Evolutionary conservation across 768 basidiomycete genomes (phyloP), one percentile per base, ranked within the genome.

Genomic region (Calvatia gigantea): DNA sequence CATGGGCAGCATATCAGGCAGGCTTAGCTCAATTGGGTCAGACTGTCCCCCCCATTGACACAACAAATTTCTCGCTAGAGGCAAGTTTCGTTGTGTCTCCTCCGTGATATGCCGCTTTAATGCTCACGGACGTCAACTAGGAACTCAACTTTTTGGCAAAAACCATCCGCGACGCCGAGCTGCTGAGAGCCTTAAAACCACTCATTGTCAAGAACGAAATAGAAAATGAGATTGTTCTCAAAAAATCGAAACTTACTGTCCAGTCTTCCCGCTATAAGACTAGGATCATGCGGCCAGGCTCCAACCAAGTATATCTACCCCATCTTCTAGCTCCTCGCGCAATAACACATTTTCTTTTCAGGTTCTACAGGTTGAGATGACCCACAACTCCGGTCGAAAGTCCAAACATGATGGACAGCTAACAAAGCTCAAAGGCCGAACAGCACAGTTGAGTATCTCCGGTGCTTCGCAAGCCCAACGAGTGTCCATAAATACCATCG

Each of bases 191-290:
- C 0, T 49, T 79, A 38, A 82, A 82, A 56, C 84, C 84, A 0
- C 64, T 58, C 6, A 46, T 38, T 1, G 62, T 72, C n/a, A 76
- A 73, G 62, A 81, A 85, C 33, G 80, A 84, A 15, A 69, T 85
- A 6, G 50, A 58, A 4, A 29, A 62, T 2, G 55, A 69, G 0
- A 70, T 69, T 56, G 1, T 6, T 52, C 9, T 67, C 67, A 41
- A 62, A 71, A 23, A 74, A 64, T 3, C 45, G n/a, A n/a, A 57
- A 0, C 37, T 83, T 6, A 59, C 66, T 3, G 51, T 83, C 1
- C 49, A 33, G 0, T 80, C 70, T 14, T 64, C 51, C 9, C 76
- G 81, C 1, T 84, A 72, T 61, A 70, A 74, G 57, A 80, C 71
- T 2, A 75, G 76, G 23, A 62, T 83, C 25, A 73, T 57, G 59